phyloP scores from a whole-genome alignment of 106 monocot species.

The Agapanthus africanus region DNA sequence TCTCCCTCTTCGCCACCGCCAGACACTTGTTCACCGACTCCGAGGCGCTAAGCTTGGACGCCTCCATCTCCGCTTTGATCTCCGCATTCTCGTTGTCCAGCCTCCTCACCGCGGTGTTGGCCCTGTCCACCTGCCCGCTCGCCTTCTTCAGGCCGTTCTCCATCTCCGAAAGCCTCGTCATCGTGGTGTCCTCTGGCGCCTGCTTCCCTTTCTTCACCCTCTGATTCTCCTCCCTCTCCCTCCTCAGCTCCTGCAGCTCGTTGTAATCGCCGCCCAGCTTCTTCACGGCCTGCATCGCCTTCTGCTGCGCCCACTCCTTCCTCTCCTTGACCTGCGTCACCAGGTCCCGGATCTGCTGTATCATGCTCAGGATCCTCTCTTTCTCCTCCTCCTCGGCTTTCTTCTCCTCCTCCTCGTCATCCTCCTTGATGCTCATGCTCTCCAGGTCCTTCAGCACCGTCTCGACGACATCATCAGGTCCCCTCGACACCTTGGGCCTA shows the following conservation, averaged over 20 bases:
- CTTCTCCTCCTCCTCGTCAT: no score
- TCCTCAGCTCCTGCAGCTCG: constrained; percentile 53
- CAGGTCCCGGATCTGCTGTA: constrained; percentile 51
- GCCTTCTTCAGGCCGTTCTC: constrained; percentile 69
- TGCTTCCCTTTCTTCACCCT: constrained; percentile 60
- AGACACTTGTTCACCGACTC: constrained; percentile 42
- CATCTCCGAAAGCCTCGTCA: constrained; percentile 76
- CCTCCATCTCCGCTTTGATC: constrained; percentile 93
- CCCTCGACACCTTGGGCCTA: neutral
- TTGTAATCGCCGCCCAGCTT: constrained; percentile 67
- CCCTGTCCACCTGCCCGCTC: constrained; percentile 73
- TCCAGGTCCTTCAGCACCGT: constrained; percentile 47
- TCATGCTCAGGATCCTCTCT: constrained; percentile 49
- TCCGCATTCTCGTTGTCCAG: constrained; percentile 84
- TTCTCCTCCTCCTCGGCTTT: constrained; percentile 36
- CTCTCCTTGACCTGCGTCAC: constrained; percentile 70
- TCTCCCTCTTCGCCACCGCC: constrained; percentile 63
- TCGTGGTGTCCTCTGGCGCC: constrained; percentile 57
- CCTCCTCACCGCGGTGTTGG: constrained; percentile 54
- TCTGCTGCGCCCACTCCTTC: constrained; percentile 87
- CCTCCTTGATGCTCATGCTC: constrained; percentile 32
- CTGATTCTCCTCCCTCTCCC: constrained; percentile 72
- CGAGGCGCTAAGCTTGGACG: constrained; percentile 62
- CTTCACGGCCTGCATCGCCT: constrained; percentile 79
- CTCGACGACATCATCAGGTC: constrained; percentile 29